Percentiles rank a stretch among this genome's conserved stretches.
These are phyloP conservation scores for Moesziomyces parantarcticus DNA, from an alignment of 1,284 basidiomycete species.

Conservation along the genomic window DNA sequence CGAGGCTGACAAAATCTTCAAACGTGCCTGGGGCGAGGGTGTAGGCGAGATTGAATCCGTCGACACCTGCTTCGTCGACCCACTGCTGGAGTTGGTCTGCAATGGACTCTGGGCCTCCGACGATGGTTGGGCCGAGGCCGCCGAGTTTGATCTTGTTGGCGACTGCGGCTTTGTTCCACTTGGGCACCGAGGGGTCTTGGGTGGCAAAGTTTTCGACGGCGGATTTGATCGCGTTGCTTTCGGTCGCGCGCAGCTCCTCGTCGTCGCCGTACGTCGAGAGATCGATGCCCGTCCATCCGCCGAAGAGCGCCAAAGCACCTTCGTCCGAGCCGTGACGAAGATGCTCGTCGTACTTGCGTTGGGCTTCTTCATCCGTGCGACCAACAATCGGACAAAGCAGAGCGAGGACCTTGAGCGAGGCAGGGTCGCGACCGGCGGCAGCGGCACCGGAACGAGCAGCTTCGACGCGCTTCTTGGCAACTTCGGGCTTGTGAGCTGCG, in stretches of 20 bases:
- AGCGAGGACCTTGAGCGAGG: conserved; percentile 63
- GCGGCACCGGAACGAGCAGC: conserved; percentile 49
- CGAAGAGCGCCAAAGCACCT: conserved; percentile 66
- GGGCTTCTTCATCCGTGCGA: conserved; percentile 63
- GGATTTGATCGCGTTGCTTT: conserved; percentile 62
- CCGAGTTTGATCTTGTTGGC: conserved; percentile 63
- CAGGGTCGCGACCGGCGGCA: conserved; percentile 59
- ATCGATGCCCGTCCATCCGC: conserved; percentile 66
- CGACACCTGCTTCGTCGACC: conserved; percentile 55
- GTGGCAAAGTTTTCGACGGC: conserved; percentile 60
- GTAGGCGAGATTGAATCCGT: conserved; percentile 64
- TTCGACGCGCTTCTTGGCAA: conserved; percentile 62
- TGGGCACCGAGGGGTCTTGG: conserved; percentile 58
- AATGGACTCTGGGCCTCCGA: conserved; percentile 44
- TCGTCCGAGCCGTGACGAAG: conserved; percentile 56
- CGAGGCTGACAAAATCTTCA: conserved; percentile 51
- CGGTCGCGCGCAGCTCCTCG: conserved; percentile 56
- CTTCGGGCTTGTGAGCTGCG: conserved; percentile 57
- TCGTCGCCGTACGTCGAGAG: conserved; percentile 53
- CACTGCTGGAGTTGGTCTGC: conserved; percentile 57
- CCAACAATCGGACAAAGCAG: conserved; percentile 62
- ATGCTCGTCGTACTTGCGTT: conserved; percentile 61
- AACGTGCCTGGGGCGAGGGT: conserved; percentile 58
- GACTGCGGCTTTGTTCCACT: conserved; percentile 61
- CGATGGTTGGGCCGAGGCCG: conserved; percentile 61